Conservation (phyloP, 2,329 filamentous ascomycete genomes). For the Sarocladium brachiariae region DNA sequence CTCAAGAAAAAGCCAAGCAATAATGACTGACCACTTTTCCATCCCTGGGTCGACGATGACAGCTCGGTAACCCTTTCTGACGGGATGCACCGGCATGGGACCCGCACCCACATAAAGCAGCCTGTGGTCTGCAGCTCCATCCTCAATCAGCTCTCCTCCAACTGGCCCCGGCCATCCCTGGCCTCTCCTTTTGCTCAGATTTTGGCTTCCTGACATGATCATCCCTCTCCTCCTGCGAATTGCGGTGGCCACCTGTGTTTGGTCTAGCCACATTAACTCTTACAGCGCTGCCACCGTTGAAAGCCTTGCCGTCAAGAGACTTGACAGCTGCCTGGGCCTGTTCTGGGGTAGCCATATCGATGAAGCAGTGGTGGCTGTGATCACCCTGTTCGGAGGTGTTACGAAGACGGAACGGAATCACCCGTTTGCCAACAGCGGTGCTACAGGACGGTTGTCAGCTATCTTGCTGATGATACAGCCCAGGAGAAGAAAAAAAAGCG, state of each 20-base stretch:
- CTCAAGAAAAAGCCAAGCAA: not conserved
- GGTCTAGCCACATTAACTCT: conserved; percentile 1
- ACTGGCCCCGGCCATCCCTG: not conserved
- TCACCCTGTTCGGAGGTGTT: conserved; percentile 30
- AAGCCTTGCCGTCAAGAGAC: conserved; percentile 28
- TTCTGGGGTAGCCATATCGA: conserved; percentile 51
- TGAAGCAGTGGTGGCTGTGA: conserved; percentile 58
- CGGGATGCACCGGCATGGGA: not conserved
- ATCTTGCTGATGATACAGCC: not conserved
- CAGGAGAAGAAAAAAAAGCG: too few species aligned
- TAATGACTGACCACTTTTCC: not conserved
- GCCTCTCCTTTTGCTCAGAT: not conserved
- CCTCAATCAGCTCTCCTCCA: conserved; percentile 1
- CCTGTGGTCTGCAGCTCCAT: not conserved
- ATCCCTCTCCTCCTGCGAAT: not conserved
- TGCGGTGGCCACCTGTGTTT: not conserved
- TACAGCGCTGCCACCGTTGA: conserved; percentile 16
- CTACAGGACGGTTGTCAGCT: conserved; percentile 11
- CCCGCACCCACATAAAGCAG: not conserved
- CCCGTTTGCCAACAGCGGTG: conserved; percentile 39
- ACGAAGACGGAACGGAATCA: conserved; percentile 49
- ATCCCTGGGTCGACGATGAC: too few species aligned
- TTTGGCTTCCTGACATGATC: not conserved
- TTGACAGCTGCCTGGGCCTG: conserved; percentile 46
- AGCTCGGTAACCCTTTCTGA: too few species aligned